Conservation (phyloP, 257 asterid genomes). For the Lithospermum erythrorhizon region DNA sequence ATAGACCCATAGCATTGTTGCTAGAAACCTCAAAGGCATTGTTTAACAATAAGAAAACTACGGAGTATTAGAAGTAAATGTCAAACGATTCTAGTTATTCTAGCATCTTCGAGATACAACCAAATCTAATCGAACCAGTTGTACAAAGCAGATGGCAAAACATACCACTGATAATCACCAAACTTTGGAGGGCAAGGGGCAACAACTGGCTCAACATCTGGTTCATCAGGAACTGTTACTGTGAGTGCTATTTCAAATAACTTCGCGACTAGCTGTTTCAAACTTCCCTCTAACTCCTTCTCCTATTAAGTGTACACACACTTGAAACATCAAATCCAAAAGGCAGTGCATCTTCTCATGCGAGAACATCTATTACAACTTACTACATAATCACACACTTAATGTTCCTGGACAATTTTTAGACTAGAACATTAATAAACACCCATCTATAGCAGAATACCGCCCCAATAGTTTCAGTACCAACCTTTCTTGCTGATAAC, state of each 20-base stretch:
- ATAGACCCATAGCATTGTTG: slow-evolving; percentile 94
- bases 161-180: slow-evolving; percentile 91
- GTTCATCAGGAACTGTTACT: slow-evolving; percentile 51
- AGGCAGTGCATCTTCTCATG: background rate
- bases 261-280: slow-evolving; percentile 48
- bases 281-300: slow-evolving; percentile 38
- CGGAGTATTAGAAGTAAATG: background rate
- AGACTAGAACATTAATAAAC: background rate
- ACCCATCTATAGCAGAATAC: background rate
- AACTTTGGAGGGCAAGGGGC: slow-evolving; percentile 58
- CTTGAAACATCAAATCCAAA: slow-evolving; percentile 4
- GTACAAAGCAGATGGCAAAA: background rate
- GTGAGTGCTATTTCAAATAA: slow-evolving; percentile 50
- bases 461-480: background rate
- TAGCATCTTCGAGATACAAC: background rate
- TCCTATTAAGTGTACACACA: slow-evolving; percentile 29
- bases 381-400: background rate
- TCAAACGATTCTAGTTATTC: background rate
- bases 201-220: slow-evolving; percentile 43
- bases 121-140: background rate
- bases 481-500: background rate
- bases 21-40: slow-evolving; percentile 27
- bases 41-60: slow-evolving; percentile 5
- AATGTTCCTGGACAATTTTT: too few relatives aligned
- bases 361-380: background rate